phyloP scores from a whole-genome alignment of 208 protist species.

The Acanthamoeba triangularis region DNA sequence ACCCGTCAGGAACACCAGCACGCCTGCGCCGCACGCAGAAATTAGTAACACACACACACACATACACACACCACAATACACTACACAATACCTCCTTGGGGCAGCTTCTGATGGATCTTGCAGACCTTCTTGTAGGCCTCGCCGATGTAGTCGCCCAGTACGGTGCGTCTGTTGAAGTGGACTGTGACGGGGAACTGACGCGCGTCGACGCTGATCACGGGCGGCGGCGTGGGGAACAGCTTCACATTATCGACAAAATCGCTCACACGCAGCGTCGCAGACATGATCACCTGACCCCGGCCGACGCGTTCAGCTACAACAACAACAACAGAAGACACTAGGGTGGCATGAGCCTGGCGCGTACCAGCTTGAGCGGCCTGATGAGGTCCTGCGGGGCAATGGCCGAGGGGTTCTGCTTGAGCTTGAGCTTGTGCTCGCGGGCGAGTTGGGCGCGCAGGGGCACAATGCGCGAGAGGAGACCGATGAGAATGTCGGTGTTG shows the following conservation, averaged over 20 bases:
- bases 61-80: background rate
- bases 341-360: background rate
- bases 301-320: no score
- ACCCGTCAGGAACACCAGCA: constrained; percentile 91
- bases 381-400: background rate
- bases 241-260: constrained; percentile 95
- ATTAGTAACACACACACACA: no score
- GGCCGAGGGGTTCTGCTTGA: constrained; percentile 32
- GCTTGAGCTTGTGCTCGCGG: constrained; percentile 21
- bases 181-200: constrained; percentile 98
- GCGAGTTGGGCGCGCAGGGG: constrained; percentile 91
- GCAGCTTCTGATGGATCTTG: constrained; percentile 98
- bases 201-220: constrained; percentile 96
- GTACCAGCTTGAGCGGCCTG: constrained; percentile 79
- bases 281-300: constrained; percentile 93
- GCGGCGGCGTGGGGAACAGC: constrained; percentile 97
- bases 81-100: constrained; percentile 92
- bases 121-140: constrained; percentile 96
- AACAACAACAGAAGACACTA: background rate
- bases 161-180: constrained; percentile 97
- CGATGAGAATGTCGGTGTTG: constrained; percentile 98
- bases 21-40: constrained; percentile 79
- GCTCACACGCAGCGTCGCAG: constrained; percentile 93
- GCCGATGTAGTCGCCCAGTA: constrained; percentile 96
- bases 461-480: constrained; percentile 98